Percentiles rank a stretch among this genome's conserved stretches.
phyloP scores from a whole-genome alignment of 2,329 filamentous ascomycete species.

The Stagonosporopsis rhizophila region DNA sequence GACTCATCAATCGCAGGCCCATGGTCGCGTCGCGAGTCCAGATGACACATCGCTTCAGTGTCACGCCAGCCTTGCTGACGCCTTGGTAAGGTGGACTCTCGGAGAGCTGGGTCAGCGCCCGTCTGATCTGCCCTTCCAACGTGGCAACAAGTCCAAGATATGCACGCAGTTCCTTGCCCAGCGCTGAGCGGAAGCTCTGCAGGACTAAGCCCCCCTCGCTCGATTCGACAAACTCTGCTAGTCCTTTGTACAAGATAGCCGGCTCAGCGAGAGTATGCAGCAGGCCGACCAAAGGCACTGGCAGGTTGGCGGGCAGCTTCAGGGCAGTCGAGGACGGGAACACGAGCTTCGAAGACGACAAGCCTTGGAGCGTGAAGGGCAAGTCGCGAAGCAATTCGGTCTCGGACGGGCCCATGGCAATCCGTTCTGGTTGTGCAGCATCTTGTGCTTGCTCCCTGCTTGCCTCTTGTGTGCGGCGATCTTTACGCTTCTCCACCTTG shows the following conservation, averaged over 20 bases:
- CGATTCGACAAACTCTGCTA: constrained; percentile 82
- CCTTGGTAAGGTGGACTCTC: constrained; percentile 71
- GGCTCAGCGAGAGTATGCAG: constrained; percentile 91
- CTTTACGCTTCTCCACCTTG: constrained; percentile 36
- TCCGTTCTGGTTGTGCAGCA: constrained; percentile 15
- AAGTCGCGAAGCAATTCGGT: constrained; percentile 68
- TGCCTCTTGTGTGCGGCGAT: constrained; percentile 34
- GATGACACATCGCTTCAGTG: constrained; percentile 91
- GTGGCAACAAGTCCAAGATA: constrained; percentile 92
- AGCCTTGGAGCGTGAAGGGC: constrained; percentile 89
- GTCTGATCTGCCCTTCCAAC: constrained; percentile 87
- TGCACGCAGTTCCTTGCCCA: constrained; percentile 82
- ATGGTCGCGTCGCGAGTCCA: constrained; percentile 98
- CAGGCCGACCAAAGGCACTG: constrained; percentile 83
- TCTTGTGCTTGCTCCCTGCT: constrained; percentile 36
- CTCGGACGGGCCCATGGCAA: constrained; percentile 49
- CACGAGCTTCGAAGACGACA: constrained; percentile 83
- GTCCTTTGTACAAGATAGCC: constrained; percentile 83
- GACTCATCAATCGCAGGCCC: constrained; percentile 88
- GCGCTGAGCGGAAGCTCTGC: constrained; percentile 88
- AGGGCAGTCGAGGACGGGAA: constrained; percentile 75
- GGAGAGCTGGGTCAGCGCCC: constrained; percentile 77
- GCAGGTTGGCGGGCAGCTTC: constrained; percentile 78
- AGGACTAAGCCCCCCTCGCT: constrained; percentile 84
- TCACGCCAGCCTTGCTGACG: constrained; percentile 87